Evolutionary conservation across 2,329 filamentous ascomycete species (phyloP), one percentile per base, ranked within the genome.

Genomic region (Knoxdaviesia capensis): DNA sequence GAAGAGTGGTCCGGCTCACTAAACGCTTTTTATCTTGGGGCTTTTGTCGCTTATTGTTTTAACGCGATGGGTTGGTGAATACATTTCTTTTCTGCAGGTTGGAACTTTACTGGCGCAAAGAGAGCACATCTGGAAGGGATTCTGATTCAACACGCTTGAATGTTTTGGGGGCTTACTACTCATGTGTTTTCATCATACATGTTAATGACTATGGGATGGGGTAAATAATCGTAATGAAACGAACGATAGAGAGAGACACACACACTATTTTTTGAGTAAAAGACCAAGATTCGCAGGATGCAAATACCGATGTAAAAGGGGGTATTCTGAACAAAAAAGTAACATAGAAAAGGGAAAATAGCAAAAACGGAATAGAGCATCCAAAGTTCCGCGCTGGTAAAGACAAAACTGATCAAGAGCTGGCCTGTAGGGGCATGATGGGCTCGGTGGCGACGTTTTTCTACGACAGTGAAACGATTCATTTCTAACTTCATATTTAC

Each of bases 401-500:
- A 20, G 20, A 20, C 20, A 2, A 20, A 20, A 20, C 20, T 20
- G 2, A 20, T 20, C 20, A 20, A 20, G 20, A 20, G 20, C 20
- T 20, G 3, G 20, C 20, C 20, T 20, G 20, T 3, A 3, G 20
- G 20, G 20, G 20, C 20, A 20, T 20, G 20, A 20, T 20, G 20
- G 20, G 20, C 20, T 20, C 20, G 20, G 20, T 20, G 20, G 20
- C 3, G 20, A 20, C 20, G 20, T 20, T 20, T 20, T 20, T 20
- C 20, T 2, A 20, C 20, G 20, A 20, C 20, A 20, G 3, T 20
- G 20, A 2, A 20, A 20, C 20, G 20, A 20, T 20, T 20, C 20
- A 20, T 20, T 3, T 20, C 20, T 3, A 35, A 11, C 34, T 3
- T 35, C 34, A n/a, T 28, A 34, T 47, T 69, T 59, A 94, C 84